phyloP scores from a whole-genome alignment of 345 rosid genomes.

The Limnanthes douglasii region DNA sequence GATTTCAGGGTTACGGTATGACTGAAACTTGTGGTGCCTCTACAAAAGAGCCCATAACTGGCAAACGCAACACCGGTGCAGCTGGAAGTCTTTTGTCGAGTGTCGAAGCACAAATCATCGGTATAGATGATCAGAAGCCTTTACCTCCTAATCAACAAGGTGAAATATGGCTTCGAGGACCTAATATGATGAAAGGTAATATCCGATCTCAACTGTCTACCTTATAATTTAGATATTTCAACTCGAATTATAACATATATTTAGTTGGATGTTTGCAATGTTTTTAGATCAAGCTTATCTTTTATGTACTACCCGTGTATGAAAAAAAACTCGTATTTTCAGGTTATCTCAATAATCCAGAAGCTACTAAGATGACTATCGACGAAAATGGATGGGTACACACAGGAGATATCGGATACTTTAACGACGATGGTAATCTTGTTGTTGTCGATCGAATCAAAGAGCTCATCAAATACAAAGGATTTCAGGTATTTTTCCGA shows the following conservation, averaged over 20 bases:
- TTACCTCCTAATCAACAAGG: conserved; percentile 73
- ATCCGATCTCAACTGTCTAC: too few relatives aligned
- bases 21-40: conserved; percentile 71
- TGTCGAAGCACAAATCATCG: conserved; percentile 57
- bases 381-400: conserved; percentile 80
- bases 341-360: conserved; percentile 69
- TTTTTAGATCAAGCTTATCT: background rate
- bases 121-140: conserved; percentile 42
- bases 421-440: conserved; percentile 58
- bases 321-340: conserved; percentile 10
- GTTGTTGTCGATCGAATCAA: conserved; percentile 78
- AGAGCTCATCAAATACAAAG: conserved; percentile 90
- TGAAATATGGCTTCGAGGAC: conserved; percentile 86
- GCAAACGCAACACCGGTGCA: conserved; percentile 48
- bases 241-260: background rate
- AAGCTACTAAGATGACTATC: conserved; percentile 61
- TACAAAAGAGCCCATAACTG: conserved; percentile 30
- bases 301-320: too few relatives aligned
- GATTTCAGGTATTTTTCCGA: conserved; percentile 58
- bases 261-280: too few relatives aligned
- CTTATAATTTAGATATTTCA: background rate
- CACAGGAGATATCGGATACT: conserved; percentile 87
- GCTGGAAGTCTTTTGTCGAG: conserved; percentile 57
- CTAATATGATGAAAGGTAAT: conserved; percentile 82
- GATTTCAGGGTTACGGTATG: conserved; percentile 94